phyloP scores from a whole-genome alignment of 176 grass and related monocot species.

The Areca catechu region DNA sequence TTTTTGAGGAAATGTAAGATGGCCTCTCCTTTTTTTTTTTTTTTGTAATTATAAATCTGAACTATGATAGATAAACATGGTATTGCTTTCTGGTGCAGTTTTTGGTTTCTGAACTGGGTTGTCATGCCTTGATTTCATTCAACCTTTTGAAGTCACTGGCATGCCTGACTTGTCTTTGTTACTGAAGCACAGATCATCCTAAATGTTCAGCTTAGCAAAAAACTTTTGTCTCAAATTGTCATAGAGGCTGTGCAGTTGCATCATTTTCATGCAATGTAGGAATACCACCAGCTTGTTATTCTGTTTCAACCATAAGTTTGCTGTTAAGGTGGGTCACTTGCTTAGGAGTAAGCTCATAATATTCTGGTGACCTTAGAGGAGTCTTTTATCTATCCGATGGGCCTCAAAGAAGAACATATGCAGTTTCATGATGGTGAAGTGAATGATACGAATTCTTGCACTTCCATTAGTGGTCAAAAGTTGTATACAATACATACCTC shows the following conservation, averaged over 20 bases:
- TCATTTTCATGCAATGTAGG: constrained; percentile 6
- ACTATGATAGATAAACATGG: not conserved
- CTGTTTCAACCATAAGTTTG: no score
- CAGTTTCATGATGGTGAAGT: constrained; percentile 7
- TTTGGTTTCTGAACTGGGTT: not conserved
- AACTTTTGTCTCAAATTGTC: no score
- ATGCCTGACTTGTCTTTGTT: no score
- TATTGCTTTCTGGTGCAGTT: not conserved
- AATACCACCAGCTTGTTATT: constrained; percentile 3
- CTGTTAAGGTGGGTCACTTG: no score
- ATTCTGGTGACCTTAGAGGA: not conserved
- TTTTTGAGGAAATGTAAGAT: no score
- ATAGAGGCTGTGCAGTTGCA: no score
- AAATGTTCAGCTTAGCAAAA: no score
- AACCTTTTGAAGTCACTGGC: not conserved
- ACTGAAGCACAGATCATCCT: no score
- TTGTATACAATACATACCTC: constrained; percentile 28
- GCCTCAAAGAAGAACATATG: constrained; percentile 33
- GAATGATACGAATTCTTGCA: constrained; percentile 12
- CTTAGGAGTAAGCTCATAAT: no score
- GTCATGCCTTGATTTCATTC: not conserved
- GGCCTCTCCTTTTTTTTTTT: not conserved
- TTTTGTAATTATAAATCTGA: not conserved
- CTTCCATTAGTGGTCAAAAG: constrained; percentile 22
- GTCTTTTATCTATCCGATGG: constrained; percentile 17